Evolutionary conservation across 2,329 filamentous ascomycete genomes (phyloP), one percentile per base, ranked within the genome.

Genomic region (Ascochyta fabae): DNA sequence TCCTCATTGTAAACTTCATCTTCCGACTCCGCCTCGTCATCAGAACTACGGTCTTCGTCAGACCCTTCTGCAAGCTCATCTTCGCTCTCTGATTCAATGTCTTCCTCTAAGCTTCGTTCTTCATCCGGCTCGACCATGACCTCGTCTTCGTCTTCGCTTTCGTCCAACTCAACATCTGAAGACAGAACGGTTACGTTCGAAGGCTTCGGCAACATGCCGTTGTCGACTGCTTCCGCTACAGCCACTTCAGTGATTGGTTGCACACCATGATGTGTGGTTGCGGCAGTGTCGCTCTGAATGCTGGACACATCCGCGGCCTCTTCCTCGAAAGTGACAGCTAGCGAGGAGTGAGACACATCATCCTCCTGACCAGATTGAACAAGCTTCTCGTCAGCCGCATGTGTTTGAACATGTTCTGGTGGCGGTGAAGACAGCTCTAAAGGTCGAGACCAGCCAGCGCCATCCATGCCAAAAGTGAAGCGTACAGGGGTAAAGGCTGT

Each of bases 391-490:
- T 71, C 35, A 36, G 44, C 39, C 29, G 22, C 22, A 24, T 42
- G 41, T 22, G 44, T 41, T 9, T 48, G 33, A 16, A 13, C n/a
- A 4, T 54, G 50, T 53, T 61, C 56, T 24, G 58, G 62, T 23
- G 54, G 43, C 12, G 62, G 60, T 6, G 64, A 65, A n/a, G 64
- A 67, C 9, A 62, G 43, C 10, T 65, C 60, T 24, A 62, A 13
- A 7, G 46, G 53, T 19, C 47, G 53, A 9, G 53, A 72, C 39
- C 65, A 67, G 2, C 60, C 58, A 35, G 67, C 54, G 1, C 68
- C 71, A 58, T 75, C 73, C 44, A 72, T 60, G 4, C 73, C 73
- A 39, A 75, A 75, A 2, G 70, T 69, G 33, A 75, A 75, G 7
- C 73, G 60, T 7, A 75, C 60, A 39, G 73, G 72, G 2, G 71